Percentiles rank a stretch among this genome's conserved stretches.
phyloP scores from a whole-genome alignment of 345 rosid species.

The Draba incana region DNA sequence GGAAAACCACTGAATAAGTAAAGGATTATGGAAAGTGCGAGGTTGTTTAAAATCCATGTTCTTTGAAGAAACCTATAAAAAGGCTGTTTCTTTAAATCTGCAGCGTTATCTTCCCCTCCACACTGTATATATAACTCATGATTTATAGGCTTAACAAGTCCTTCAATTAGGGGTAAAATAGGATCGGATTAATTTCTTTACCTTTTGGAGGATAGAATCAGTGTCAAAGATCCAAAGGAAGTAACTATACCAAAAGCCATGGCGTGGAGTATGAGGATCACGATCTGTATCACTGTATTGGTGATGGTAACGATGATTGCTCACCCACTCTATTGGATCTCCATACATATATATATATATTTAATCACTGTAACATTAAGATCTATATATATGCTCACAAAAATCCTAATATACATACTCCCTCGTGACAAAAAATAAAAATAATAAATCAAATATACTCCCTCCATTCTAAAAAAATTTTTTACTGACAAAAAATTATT shows the following conservation, averaged over 20 bases:
- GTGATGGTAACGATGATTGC: slow-evolving; percentile 35
- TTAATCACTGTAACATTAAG: neutral
- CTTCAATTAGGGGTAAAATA: no score
- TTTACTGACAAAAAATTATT: no score
- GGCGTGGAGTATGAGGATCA: slow-evolving; percentile 31
- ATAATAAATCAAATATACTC: no score
- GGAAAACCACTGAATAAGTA: slow-evolving; percentile 68
- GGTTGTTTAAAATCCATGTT: slow-evolving; percentile 64
- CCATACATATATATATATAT: slow-evolving; percentile 16
- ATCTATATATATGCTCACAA: neutral
- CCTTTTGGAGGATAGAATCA: slow-evolving; percentile 17
- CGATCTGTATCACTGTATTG: slow-evolving; percentile 18
- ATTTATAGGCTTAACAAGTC: no score
- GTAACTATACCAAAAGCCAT: slow-evolving; percentile 38
- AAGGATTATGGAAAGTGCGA: slow-evolving; percentile 53
- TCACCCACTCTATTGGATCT: slow-evolving; percentile 38
- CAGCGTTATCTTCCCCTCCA: slow-evolving; percentile 65
- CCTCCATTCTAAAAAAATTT: no score
- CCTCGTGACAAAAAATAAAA: no score
- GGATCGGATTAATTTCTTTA: neutral
- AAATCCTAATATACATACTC: no score
- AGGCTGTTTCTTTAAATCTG: slow-evolving; percentile 67
- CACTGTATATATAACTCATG: slow-evolving; percentile 43
- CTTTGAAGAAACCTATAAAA: slow-evolving; percentile 58
- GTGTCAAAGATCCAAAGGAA: slow-evolving; percentile 23